Base-by-base conservation (phyloP, 2,329 filamentous ascomycete species). In the Monascus ruber region DNA sequence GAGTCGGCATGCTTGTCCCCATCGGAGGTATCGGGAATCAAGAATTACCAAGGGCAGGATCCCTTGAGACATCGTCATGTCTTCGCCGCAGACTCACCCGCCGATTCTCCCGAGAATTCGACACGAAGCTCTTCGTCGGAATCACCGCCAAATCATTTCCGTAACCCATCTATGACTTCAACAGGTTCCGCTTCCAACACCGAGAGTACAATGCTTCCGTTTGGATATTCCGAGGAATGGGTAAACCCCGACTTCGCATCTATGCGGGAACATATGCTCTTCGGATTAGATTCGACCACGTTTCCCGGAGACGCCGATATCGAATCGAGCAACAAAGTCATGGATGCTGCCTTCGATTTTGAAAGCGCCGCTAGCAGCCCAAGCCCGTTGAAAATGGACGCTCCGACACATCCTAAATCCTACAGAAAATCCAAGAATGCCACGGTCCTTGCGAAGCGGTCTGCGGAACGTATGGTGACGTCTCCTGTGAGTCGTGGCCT, bases 321-420 rank as follows among this genome's bases (percentile, higher is more conserved):
- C 33, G 66, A 69, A 43, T 60, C 55, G 5, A 69, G 64, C 41
- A 69, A 69, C 43, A 63, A 60, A 44, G 64, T 63, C 10, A 68
- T 70, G 66, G 65, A 66, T 46, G 65, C 65, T 26, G 65, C 64
- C 8, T 69, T 69, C 42, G 66, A 69, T 45, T 69, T 69, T 44
- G 65, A 69, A 33, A 68, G 65, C 42, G 66, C 66, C 27, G 65
- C 64, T 5, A 68, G 65, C 47, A 69, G 64, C 29, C 65, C 66
- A 2, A 68, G 63, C 43, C 64, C 54, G 31, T 52, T 63, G 42
- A 66, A 58, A 37, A 44, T 42, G 28, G 58, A 56, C 34, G 44
- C 48, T 17, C 46, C 47, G 17, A 44, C 47, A 31, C 48, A 47
- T 31, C 40, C 50, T 31, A 57, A 52, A 42, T 33, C 33, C 5